A percentile compares a stretch with the other conserved stretches of the same genome.
phyloP scores from a whole-genome alignment of 208 protist species.

The Leishmania mexicana region DNA sequence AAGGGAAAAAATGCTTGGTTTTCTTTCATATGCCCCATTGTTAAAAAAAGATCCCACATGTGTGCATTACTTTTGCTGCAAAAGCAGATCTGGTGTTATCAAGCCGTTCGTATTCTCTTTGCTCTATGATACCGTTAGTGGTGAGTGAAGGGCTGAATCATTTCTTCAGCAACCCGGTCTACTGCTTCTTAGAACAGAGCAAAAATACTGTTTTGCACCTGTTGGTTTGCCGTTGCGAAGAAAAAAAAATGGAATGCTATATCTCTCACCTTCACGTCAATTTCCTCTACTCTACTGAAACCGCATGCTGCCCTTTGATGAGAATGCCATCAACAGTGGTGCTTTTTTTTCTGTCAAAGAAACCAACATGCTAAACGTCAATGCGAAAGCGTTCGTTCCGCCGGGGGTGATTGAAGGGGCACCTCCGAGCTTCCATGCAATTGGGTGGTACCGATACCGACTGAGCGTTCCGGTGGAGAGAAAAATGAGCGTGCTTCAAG shows the following conservation, averaged over 20 bases:
- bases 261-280: neutral
- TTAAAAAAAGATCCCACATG: neutral
- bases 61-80: neutral
- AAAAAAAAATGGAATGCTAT: neutral
- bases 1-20: neutral
- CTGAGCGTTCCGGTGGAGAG: slow-evolving; percentile 39
- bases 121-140: neutral
- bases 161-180: neutral
- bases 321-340: neutral
- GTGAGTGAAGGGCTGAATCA: neutral
- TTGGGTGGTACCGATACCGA: slow-evolving; percentile 64
- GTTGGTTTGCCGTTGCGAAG: neutral
- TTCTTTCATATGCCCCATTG: too few relatives aligned
- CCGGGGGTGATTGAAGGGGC: slow-evolving; percentile 33
- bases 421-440: slow-evolving; percentile 21
- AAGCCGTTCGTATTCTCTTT: neutral
- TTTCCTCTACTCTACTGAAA: neutral
- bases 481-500: slow-evolving; percentile 34
- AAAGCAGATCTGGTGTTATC: neutral
- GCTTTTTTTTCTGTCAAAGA: neutral
- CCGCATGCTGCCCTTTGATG: neutral
- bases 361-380: slow-evolving; percentile 66
- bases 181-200: neutral
- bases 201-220: neutral
- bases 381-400: slow-evolving; percentile 82